phyloP scores from a whole-genome alignment of 768 basidiomycete genomes.

The Hygrophorus russula region DNA sequence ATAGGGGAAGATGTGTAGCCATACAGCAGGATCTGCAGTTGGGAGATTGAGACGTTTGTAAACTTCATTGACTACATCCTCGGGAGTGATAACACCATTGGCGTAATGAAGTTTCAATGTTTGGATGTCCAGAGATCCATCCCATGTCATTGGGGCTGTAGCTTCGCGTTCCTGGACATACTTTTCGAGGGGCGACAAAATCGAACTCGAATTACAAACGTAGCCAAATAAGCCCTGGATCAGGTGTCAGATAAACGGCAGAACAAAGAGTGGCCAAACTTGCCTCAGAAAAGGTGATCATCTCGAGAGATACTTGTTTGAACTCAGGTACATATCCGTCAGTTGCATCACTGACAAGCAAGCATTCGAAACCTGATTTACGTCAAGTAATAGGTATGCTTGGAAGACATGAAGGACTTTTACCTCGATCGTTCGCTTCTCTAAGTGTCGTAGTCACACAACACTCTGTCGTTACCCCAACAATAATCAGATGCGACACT shows the following conservation, averaged over 20 bases:
- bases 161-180: neutral
- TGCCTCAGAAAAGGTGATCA: constrained; percentile 5
- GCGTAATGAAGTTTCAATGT: constrained; percentile 1
- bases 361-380: constrained; percentile 3
- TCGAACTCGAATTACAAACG: constrained; percentile 1
- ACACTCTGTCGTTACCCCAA: constrained; percentile 5
- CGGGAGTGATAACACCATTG: constrained; percentile 4
- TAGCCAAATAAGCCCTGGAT: constrained; percentile 5
- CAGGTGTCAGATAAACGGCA: neutral
- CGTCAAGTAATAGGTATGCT: neutral
- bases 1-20: constrained; percentile 3
- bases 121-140: constrained; percentile 5
- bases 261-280: neutral
- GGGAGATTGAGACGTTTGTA: constrained; percentile 5
- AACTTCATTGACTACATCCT: constrained; percentile 5
- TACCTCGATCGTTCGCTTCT: constrained; percentile 6
- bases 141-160: constrained; percentile 2
- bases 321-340: constrained; percentile 4
- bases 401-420: neutral
- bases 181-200: constrained; percentile 3
- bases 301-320: constrained; percentile 4
- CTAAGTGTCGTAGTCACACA: constrained; percentile 5
- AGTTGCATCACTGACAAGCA: constrained; percentile 5
- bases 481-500: constrained; percentile 5
- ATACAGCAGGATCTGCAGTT: constrained; percentile 4